Evolutionary conservation across 148 eudicot species (phyloP).

Genomic region (Persicaria tinctoria): DNA sequence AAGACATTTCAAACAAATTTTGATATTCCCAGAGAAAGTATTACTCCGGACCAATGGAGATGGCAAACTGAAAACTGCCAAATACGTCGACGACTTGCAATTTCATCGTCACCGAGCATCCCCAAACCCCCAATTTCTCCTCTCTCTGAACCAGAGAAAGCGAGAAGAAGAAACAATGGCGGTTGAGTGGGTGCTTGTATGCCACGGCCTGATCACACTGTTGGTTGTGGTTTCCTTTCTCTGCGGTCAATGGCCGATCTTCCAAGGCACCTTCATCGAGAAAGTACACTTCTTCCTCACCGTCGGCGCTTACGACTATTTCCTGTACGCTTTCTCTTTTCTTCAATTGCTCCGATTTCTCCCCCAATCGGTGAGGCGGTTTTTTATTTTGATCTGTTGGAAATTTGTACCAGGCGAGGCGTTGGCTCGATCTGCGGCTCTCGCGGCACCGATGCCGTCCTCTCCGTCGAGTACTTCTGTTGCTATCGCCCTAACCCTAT

Average conservation of each 20-base stretch:
- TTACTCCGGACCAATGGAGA: not conserved
- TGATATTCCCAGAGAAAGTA: too few species aligned
- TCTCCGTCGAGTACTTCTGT: conserved; percentile 63
- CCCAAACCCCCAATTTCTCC: not conserved
- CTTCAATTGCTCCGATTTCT: not conserved
- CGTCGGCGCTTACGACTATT: conserved; percentile 74
- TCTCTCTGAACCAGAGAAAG: not conserved
- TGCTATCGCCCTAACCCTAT: conserved; percentile 94
- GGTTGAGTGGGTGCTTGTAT: conserved; percentile 71
- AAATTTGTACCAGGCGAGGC: conserved; percentile 45
- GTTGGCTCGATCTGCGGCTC: conserved; percentile 52
- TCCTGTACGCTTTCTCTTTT: conserved; percentile 31
- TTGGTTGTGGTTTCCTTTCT: conserved; percentile 72
- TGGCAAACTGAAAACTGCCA: not conserved
- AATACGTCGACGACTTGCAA: not conserved
- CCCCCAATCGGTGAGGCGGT: not conserved
- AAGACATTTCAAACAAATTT: too few species aligned
- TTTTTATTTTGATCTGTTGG: not conserved
- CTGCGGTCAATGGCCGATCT: conserved; percentile 97
- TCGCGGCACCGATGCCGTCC: conserved; percentile 62
- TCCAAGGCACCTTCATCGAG: conserved; percentile 73
- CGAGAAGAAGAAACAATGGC: conserved; percentile 28
- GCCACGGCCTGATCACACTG: conserved; percentile 62
- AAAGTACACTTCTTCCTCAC: conserved; percentile 66
- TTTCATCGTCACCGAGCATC: not conserved